Evolutionary conservation across 305 asterid species (phyloP), one percentile per base, ranked within the genome.

Genomic region (Solanum hybrid): DNA sequence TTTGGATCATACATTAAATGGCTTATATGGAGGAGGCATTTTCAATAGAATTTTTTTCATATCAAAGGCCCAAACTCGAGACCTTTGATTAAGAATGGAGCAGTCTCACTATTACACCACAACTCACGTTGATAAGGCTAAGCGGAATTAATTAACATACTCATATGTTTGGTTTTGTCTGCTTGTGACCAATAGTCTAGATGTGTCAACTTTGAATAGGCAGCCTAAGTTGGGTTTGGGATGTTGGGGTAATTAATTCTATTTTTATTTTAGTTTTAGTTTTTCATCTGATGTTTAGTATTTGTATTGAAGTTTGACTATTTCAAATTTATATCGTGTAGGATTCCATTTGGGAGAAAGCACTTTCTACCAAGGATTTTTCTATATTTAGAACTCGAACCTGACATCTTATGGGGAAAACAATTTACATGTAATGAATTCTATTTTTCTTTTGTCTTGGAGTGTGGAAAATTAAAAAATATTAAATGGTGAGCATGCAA

Each of bases 401-500:
- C 0, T 0, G 2, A 61, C 4, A 57, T 4, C 5, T 57, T 20
- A 7, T 0, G 1, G 0, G 0, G 8, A 18, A 61, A 61, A 18
- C 0, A 61, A 20, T 22, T 20, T 61, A 7, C 2, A 0, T 8
- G 26, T 61, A 20, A 7, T 61, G 11, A 20, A 61, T 61, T 8
- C 13, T 22, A 20, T 33, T 77, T 37, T 67, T 20, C 20, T 91
- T 85, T 87, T 87, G 86, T 85, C 78, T 82, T 36, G 76, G 34
- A 71, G 34, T 26, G 29, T 7, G 67, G 4, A 88, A 61, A 87
- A 78, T 89, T 64, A 26, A 46, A 33, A 77, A 4, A 83, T 76
- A 82, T 46, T 73, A 90, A 90, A 88, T 28, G 88, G 40, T 57
- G 74, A 90, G 92, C 92, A 90, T 88, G 92, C 89, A 74, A 33